Conservation (phyloP, 1,284 basidiomycete species). For the Sparassis latifolia region DNA sequence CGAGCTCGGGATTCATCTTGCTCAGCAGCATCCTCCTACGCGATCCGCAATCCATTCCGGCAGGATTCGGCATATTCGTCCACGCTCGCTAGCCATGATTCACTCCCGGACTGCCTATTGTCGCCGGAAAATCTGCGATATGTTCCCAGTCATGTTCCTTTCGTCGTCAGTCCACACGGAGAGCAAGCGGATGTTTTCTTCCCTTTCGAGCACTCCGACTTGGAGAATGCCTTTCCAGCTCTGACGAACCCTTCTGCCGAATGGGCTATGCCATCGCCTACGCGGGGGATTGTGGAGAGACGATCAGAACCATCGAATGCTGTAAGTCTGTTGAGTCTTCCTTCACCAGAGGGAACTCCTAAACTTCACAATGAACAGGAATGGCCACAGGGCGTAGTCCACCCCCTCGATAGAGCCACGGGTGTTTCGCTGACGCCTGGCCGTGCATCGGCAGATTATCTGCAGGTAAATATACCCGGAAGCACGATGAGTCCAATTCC, state of each 20-base stretch:
- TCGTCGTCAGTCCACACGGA: slow-evolving; percentile 4
- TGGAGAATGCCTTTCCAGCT: neutral
- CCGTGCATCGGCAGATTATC: slow-evolving; percentile 5
- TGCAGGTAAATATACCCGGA: slow-evolving; percentile 16
- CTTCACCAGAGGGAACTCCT: no score
- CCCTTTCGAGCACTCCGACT: neutral
- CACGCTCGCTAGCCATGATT: slow-evolving; percentile 2
- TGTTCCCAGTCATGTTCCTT: slow-evolving; percentile 3
- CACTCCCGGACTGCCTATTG: neutral
- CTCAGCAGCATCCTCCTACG: slow-evolving; percentile 2
- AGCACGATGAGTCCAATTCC: slow-evolving; percentile 11
- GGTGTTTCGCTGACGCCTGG: neutral
- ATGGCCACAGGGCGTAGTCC: no score
- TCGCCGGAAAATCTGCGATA: slow-evolving; percentile 2
- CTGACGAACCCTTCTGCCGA: slow-evolving; percentile 1
- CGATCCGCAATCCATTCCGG: slow-evolving; percentile 7
- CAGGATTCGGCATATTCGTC: slow-evolving; percentile 1
- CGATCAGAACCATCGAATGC: no score
- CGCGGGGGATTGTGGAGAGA: no score
- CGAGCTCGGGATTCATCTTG: slow-evolving; percentile 3
- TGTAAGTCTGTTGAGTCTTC: no score
- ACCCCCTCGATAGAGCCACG: no score
- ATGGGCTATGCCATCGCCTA: neutral
- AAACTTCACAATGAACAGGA: no score
- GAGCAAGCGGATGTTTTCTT: slow-evolving; percentile 5